Evolutionary conservation across 2,329 filamentous ascomycete species (phyloP).

Genomic region (Trichoderma koningiopsis): DNA sequence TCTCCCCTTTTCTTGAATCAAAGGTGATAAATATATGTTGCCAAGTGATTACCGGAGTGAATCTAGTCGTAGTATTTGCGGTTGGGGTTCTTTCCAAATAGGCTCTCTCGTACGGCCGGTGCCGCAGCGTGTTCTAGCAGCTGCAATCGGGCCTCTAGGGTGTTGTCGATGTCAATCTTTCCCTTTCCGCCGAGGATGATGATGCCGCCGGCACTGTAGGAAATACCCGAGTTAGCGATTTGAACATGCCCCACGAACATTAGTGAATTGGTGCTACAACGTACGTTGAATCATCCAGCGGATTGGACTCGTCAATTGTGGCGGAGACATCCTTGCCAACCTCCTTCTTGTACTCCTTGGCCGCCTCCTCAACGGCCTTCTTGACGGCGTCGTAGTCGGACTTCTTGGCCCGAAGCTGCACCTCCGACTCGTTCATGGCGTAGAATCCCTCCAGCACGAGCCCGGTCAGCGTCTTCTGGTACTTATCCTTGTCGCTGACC

Average conservation of each 20-base stretch:
- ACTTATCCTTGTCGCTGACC: constrained; percentile 70
- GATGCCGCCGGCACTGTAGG: constrained; percentile 76
- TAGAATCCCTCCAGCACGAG: constrained; percentile 89
- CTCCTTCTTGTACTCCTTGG: constrained; percentile 81
- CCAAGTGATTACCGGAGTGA: constrained; percentile 3
- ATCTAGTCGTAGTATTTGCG: constrained; percentile 91
- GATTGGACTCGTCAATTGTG: constrained; percentile 75
- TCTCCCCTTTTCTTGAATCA: constrained; percentile 8
- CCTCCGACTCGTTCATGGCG: constrained; percentile 77
- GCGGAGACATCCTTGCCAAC: constrained; percentile 69
- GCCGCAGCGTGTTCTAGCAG: constrained; percentile 83
- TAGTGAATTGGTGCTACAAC: constrained; percentile 41
- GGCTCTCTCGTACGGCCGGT: constrained; percentile 77
- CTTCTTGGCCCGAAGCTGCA: constrained; percentile 75
- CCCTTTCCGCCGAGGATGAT: constrained; percentile 77
- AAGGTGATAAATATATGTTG: constrained; percentile 8
- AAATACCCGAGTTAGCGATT: constrained; percentile 28
- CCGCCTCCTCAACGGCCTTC: constrained; percentile 75
- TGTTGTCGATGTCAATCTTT: constrained; percentile 99
- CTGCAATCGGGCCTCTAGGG: constrained; percentile 85
- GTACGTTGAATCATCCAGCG: constrained; percentile 81
- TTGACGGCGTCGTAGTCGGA: constrained; percentile 74
- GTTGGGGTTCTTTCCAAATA: constrained; percentile 95
- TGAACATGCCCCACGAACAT: constrained; percentile 21
- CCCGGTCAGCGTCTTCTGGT: constrained; percentile 74